These are phyloP conservation scores for Sisymbrium altissimum DNA, from an alignment of 345 rosid genomes.

Conservation along the genomic window DNA sequence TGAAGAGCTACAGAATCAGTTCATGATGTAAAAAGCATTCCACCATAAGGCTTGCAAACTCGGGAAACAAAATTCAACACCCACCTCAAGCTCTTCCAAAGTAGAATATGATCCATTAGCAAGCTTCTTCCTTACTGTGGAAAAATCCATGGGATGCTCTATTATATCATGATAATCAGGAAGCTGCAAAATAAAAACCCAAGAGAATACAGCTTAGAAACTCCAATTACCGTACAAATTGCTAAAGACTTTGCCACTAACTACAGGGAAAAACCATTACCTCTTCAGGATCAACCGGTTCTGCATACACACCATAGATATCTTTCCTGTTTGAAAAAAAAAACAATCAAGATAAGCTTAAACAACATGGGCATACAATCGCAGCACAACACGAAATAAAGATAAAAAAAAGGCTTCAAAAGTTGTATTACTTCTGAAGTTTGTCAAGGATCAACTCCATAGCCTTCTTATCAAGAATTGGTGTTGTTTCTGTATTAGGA, in stretches of 20 bases:
- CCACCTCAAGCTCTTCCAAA: constrained; percentile 77
- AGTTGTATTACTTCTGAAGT: constrained; percentile 70
- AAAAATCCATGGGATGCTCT: constrained; percentile 83
- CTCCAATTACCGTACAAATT: background rate
- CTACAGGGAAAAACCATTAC: constrained; percentile 34
- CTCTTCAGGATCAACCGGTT: constrained; percentile 96
- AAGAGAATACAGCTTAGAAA: background rate
- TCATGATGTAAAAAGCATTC: background rate
- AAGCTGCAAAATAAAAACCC: constrained; percentile 46
- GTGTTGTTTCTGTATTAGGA: constrained; percentile 39
- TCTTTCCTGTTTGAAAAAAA: constrained; percentile 79
- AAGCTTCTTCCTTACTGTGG: constrained; percentile 79
- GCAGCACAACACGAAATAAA: background rate
- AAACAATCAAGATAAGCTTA: constrained; percentile 15
- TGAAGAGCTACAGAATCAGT: constrained; percentile 8
- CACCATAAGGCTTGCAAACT: background rate
- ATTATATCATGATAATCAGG: constrained; percentile 81
- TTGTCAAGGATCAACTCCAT: constrained; percentile 87
- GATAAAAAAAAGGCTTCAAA: background rate
- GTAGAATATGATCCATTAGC: constrained; percentile 60
- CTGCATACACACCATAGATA: constrained; percentile 88
- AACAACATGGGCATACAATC: background rate
- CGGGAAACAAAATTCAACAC: constrained; percentile 16
- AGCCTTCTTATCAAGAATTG: constrained; percentile 74
- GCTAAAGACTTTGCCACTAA: background rate